Evolutionary conservation across 352 stramenopile species (phyloP), one percentile per base, ranked within the genome.

Genomic region (Pythium scleroteichum): DNA sequence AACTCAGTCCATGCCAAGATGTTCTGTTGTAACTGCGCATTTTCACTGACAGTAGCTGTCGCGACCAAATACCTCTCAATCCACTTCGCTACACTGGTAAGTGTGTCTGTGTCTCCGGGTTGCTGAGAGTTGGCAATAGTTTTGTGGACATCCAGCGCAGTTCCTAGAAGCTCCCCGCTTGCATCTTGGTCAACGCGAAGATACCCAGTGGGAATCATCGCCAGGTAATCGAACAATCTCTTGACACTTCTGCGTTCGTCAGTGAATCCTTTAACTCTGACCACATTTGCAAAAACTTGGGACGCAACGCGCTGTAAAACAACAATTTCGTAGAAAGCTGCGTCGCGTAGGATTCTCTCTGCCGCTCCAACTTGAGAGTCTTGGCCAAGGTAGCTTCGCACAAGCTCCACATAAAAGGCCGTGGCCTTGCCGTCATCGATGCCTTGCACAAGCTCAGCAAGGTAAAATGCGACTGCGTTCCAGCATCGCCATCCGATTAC

Each of bases 281-380:
- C 14, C 1, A 65, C 40, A 9, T 16, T 44, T 2, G 61, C 59
- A 20, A 92, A 62, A 10, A 85, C 76, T 9, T 35, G 23, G 0
- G 82, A 54, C 0, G 78, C 78, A 39, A 83, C 69, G 1, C 59
- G 45, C 12, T 72, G 73, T 53, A 94, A 64, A 22, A 62, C 68
- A 19, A 44, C 29, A 45, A 95, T 93, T 45, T 95, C 86, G 66
- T 93, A 95, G 59, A 95, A 94, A 3, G 69, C 78, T 12, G 86
- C 86, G 53, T 94, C 86, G 39, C 69, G 68, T 56, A 94, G 59
- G 49, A 87, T 83, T 3, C 76, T 77, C 49, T 45, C 45, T 23
- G 47, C 48, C 40, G 63, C 66, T 12, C 13, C 46, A 16, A 55
- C 32, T 19, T 48, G n/a, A 58, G 33, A 19, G 39, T 59, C 52